Base-by-base conservation (phyloP, 129 eudicot species). In the Gnaphalium uliginosum region DNA sequence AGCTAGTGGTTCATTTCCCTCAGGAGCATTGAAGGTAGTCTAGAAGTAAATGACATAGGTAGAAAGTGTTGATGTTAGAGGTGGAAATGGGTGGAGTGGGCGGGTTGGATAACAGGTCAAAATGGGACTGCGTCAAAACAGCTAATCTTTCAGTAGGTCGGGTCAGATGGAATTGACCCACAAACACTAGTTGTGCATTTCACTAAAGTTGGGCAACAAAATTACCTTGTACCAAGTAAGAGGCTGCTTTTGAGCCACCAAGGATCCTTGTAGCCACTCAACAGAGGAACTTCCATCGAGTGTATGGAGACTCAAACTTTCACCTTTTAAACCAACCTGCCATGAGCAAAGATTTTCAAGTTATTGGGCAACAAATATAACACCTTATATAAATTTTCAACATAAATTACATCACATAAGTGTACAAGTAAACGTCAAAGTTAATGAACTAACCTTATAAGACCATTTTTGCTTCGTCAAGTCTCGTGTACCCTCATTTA, bases 171-270 rank as follows among this genome's bases (percentile, higher is more conserved):
- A 46, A 46, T 46, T 69, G 73, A 69, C 39, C 59, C 59, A 26
- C 19, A 39, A 39, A 67, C 14, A 39, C 18, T 46, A 46, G 18
- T 46, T 13, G 53, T 46, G n/a, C 53, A 14, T 14, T 43, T 43
- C 17, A 32, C 72, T 26, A 25, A 0, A 33, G 26, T 26, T 72
- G 35, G 66, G 39, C 62, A 70, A 5, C 50, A 72, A 27, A 27
- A 29, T 78, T 76, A 93, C 98, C 98, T 93, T 93, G 84, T 88
- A 90, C 98, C 98, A 93, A 54, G 98, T 86, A 19, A 93, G 83
- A 53, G 98, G 89, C 66, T 88, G 96, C 68, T 81, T 93, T 59
- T 85, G 92, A 83, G 89, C 96, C 80, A 88, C 78, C 21, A 77
- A 77, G 58, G 92, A 75, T 77, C 86, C 90, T 56, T 79, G 66